Base-by-base conservation (phyloP, 331 rosid genomes). In the Rhamnella rubrinervis region DNA sequence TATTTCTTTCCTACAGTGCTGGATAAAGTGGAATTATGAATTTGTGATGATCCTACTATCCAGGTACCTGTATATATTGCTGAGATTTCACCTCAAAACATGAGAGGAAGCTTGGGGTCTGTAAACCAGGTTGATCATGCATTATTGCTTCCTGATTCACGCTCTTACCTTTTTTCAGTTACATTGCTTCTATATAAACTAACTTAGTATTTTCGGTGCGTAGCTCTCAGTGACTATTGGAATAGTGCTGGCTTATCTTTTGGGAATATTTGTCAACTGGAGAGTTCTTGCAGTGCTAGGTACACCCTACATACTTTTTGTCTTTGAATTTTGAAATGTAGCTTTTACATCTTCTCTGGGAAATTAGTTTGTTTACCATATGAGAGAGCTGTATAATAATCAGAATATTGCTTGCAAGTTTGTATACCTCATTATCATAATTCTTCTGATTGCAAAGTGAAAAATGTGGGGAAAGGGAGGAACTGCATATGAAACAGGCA, bases 1-100 rank as follows among this genome's bases (percentile, higher is more conserved):
- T 70, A 50, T 44, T 49, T 73, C 10, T 39, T 44, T 13, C 37
- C 70, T 59, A 59, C 7, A 35, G 12, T 79, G 12, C 76, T 77
- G 47, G 68, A 55, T 72, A 76, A 50, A 65, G 65, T 55, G 35
- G 38, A 38, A 41, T 9, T 64, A 19, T 39, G 56, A 38, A 52
- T 76, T 41, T 72, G 61, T 59, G 59, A 41, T 44, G 70, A 8
- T 57, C 67, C 49, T 44, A 7, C 1, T 40, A 46, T 66, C 25
- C 76, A 91, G 97, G 97, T 91, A 23, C 97, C 97, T 16, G 93
- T 91, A 59, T 91, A 91, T 82, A 91, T 91, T 61, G 92, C 97
- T 31, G 97, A 91, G 84, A 85, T 91, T 61, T 65, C 97, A 44
- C 97, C 97, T 68, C 88, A 88, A 79, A 80, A 91, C 85, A 35